Conservation (phyloP, 306 rosid genomes). For the Prunus davidiana region DNA sequence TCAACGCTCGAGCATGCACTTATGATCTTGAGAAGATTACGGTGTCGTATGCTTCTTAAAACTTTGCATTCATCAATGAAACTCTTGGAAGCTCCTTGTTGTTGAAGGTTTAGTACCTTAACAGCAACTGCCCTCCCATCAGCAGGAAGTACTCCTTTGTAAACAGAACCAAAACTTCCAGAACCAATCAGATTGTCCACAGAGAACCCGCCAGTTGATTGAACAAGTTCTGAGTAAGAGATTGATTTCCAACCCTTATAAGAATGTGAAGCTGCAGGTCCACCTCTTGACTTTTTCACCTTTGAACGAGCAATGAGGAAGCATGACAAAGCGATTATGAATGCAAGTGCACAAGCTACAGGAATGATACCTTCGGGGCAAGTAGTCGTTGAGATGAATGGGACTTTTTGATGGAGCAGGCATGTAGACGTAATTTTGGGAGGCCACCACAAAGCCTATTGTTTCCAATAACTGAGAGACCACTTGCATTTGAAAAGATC, state of each 20-base stretch:
- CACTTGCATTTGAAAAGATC: conserved; percentile 21
- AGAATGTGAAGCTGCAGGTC: not conserved
- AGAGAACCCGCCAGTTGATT: not conserved
- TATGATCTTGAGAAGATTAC: conserved; percentile 42
- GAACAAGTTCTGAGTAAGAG: not conserved
- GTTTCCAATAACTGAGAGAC: conserved; percentile 22
- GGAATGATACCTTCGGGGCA: conserved; percentile 13
- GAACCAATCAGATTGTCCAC: not conserved
- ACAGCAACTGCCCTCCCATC: too few relatives aligned
- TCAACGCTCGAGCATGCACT: conserved; percentile 27
- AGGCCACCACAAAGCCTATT: conserved; percentile 31
- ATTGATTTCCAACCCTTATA: not conserved
- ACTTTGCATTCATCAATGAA: not conserved
- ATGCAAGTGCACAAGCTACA: not conserved
- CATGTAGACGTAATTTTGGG: conserved; percentile 14
- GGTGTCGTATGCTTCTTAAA: not conserved
- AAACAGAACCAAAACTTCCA: not conserved
- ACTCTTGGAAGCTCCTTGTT: not conserved
- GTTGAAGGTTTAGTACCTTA: not conserved
- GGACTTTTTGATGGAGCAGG: not conserved
- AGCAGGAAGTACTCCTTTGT: too few relatives aligned
- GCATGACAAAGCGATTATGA: not conserved
- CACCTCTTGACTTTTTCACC: not conserved
- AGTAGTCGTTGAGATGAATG: not conserved
- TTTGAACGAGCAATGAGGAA: not conserved